Evolutionary conservation across 2,329 filamentous ascomycete genomes (phyloP).

Genomic region (Colletotrichum costaricense): DNA sequence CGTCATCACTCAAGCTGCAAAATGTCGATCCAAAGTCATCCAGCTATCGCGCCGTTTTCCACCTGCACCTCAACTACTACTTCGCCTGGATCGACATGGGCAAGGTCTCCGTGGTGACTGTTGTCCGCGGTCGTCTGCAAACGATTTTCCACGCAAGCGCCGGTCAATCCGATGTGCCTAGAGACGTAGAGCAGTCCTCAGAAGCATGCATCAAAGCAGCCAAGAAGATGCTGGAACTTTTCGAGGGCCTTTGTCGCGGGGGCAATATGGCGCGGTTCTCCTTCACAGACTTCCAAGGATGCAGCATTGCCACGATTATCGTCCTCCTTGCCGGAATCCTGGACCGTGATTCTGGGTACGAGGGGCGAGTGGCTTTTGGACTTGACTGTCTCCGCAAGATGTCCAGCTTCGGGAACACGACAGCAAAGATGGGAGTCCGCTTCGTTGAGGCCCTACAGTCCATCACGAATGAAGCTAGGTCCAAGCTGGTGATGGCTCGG

Average conservation of each 20-base stretch:
- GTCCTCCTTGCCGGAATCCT: slow-evolving; percentile 47
- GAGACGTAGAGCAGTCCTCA: slow-evolving; percentile 37
- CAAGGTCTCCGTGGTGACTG: slow-evolving; percentile 47
- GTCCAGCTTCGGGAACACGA: slow-evolving; percentile 44
- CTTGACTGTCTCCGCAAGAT: slow-evolving; percentile 47
- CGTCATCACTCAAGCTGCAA: slow-evolving; percentile 41
- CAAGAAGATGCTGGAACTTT: slow-evolving; percentile 45
- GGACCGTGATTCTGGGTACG: slow-evolving; percentile 46
- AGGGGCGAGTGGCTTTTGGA: slow-evolving; percentile 43
- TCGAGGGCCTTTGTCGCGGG: slow-evolving; percentile 43
- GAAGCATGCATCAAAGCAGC: slow-evolving; percentile 45
- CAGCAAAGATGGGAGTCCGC: slow-evolving; percentile 39
- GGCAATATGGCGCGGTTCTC: slow-evolving; percentile 49
- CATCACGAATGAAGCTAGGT: slow-evolving; percentile 39
- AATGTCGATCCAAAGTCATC: slow-evolving; percentile 42
- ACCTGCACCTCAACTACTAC: slow-evolving; percentile 50
- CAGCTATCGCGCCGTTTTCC: slow-evolving; percentile 46
- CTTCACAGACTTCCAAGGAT: slow-evolving; percentile 52
- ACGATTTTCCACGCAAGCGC: slow-evolving; percentile 29
- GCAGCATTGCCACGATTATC: slow-evolving; percentile 51
- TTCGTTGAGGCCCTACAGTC: slow-evolving; percentile 41
- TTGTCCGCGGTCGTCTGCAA: slow-evolving; percentile 42
- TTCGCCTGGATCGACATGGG: slow-evolving; percentile 50
- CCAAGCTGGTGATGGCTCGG: slow-evolving; percentile 24
- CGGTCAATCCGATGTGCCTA: slow-evolving; percentile 14